Base-by-base conservation (phyloP, 331 rosid species). In the Erythrophleum ivorense region DNA sequence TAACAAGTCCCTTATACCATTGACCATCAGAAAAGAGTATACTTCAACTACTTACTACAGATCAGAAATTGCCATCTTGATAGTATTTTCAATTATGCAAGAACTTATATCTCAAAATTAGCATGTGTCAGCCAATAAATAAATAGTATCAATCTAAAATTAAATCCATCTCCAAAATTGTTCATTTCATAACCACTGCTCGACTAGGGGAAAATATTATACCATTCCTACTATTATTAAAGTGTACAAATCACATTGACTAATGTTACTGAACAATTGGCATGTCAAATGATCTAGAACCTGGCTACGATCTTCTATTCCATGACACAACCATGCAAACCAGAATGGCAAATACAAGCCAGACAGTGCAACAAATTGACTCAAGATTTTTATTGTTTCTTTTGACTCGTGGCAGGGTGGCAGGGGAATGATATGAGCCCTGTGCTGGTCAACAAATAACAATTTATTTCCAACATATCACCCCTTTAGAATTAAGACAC, bases 31-130 rank as follows among this genome's bases (percentile, higher is more conserved):
- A 14, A 24, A 60, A 60, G 36, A 63, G 33, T 13, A 31, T 4
- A 13, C 65, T 24, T 59, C 38, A 59, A 59, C 15, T 33, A 11
- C 67, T 1, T 24, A 10, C 36, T 59, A 10, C 55, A 73, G 71
- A 76, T 52, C 50, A 75, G 64, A 80, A 76, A 59, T 70, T 69
- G 29, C 64, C 70, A 80, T 75, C 21, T 50, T 54, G 71, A 81
- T 10, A 71, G 53, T 64, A 2, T 29, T 78, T 46, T 76, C 29
- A 78, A 73, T 82, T 59, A 11, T 36, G 71, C 36, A 24, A 65
- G 21, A 14, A 34, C 10, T 65, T 6, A 9, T 67, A 68, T 50
- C 45, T 57, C 55, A 73, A 78, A 43, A 13, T 5, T 63, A 36
- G 60, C 49, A 33, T 11, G 13, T 33, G 67, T 78, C 45, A n/a